These are phyloP conservation scores for Arthrocladium fulminans DNA, from an alignment of 2,329 filamentous ascomycete genomes.

Conservation along the genomic window DNA sequence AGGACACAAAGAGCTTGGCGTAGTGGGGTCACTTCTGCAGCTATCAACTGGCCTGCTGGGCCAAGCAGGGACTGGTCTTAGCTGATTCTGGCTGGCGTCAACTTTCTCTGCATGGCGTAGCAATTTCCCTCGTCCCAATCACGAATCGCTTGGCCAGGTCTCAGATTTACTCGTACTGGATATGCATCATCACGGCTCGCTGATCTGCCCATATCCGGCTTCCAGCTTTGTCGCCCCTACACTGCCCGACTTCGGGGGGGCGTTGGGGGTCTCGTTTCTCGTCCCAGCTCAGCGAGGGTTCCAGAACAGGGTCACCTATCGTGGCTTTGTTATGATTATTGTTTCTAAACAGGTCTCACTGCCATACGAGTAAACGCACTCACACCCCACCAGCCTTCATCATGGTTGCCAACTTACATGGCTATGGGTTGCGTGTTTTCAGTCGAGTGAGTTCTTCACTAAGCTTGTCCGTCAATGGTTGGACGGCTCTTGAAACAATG, in stretches of 20 bases:
- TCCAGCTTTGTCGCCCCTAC: constrained; percentile 2
- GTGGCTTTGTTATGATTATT: constrained; percentile 9
- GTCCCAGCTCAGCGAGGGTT: constrained; percentile 5
- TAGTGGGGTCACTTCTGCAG: constrained; percentile 1
- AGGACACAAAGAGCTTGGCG: not conserved
- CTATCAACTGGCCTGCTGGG: constrained; percentile 8
- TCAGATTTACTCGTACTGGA: constrained; percentile 5
- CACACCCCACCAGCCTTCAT: not conserved
- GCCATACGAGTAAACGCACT: not conserved
- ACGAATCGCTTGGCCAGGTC: not conserved
- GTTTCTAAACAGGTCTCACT: not conserved
- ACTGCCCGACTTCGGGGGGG: constrained; percentile 10
- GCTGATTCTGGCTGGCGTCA: constrained; percentile 5
- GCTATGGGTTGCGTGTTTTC: not conserved
- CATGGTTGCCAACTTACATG: constrained; percentile 1
- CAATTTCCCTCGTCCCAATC: constrained; percentile 7
- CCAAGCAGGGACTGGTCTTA: not conserved
- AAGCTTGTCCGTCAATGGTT: not conserved
- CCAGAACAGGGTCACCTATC: constrained; percentile 3
- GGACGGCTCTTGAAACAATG: not conserved
- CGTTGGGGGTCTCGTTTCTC: not conserved
- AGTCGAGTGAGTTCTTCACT: not conserved
- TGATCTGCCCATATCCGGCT: not conserved
- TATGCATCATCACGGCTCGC: not conserved
- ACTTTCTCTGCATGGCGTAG: constrained; percentile 3